Evolutionary conservation across 2,329 filamentous ascomycete genomes (phyloP), one percentile per base, ranked within the genome.

Genomic region (Aureobasidium sp.): DNA sequence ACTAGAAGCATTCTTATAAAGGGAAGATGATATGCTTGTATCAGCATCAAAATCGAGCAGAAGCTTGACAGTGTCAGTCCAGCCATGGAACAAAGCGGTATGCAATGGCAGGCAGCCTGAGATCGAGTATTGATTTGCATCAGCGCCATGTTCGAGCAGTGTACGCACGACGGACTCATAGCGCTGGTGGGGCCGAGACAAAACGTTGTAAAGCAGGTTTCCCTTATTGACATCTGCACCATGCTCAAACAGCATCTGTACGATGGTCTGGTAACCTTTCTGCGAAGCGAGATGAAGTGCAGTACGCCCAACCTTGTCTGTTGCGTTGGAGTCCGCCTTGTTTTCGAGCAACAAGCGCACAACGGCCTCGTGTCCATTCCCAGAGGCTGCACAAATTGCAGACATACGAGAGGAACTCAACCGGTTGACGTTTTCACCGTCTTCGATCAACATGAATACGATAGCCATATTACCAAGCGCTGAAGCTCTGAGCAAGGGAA

Each of bases 351-450:
- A 4, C 45, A 31, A 31, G n/a, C 45, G 45, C 7, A 48, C 45
- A 3, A 31, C 5, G 11, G 14, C 8, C 24, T n/a, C 24, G 3
- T 31, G 45, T 29, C 45, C 27, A 14, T 1, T 3, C 5, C 11
- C 6, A 48, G 24, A 31, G 17, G 45, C 45, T n/a, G 15, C 15
- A 31, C 8, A 8, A 11, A 48, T 27, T 11, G 15, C 45, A 29
- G 45, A 11, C 14, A 2, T 7, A 3, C 4, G 1, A 14, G 2
- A 1, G 3, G 2, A 1, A 2, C 6, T 5, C 15, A 27, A 19
- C 2, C 3, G 3, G 6, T 39, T 22, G 22, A 22, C 12, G 27
- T 37, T n/a, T 2, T 11, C 45, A 33, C 45, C 33, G 19, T 9
- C 8, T 5, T 39, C 49, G 15, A 52, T 5, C 19, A 52, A n/a